Conservation (phyloP, 179 eudicot genomes). For the Heliamphora pulchella region DNA sequence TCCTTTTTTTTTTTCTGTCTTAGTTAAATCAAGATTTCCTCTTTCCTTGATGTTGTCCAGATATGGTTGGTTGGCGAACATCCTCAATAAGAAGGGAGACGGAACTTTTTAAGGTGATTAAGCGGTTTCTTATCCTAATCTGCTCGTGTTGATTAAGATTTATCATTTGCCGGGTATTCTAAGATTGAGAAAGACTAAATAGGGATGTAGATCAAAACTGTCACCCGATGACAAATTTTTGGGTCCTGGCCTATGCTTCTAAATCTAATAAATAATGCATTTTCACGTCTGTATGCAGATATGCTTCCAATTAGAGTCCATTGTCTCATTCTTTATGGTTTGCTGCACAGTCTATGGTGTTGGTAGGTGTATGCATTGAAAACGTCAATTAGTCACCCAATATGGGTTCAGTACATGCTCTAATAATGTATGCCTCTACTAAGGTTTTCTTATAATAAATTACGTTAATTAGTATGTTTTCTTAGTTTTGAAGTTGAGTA, state of each 20-base stretch:
- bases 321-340: too few relatives aligned
- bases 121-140: slow-evolving; percentile 9
- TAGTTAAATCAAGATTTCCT: slow-evolving; percentile 6
- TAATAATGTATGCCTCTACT: too few relatives aligned
- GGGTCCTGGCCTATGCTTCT: neutral
- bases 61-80: slow-evolving; percentile 99
- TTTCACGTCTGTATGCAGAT: too few relatives aligned
- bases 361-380: too few relatives aligned
- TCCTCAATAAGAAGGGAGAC: slow-evolving; percentile 92
- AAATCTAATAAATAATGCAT: too few relatives aligned
- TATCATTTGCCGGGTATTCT: neutral
- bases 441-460: too few relatives aligned
- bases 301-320: too few relatives aligned
- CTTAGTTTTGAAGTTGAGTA: too few relatives aligned
- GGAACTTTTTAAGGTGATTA: slow-evolving; percentile 75
- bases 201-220: neutral
- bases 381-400: too few relatives aligned
- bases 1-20: neutral
- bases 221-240: neutral
- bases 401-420: neutral
- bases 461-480: too few relatives aligned
- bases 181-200: neutral
- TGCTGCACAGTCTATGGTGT: too few relatives aligned
- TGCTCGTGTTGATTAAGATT: neutral
- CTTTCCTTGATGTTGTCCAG: slow-evolving; percentile 50